phyloP scores from a whole-genome alignment of 345 rosid species.

The Populus davidiana region DNA sequence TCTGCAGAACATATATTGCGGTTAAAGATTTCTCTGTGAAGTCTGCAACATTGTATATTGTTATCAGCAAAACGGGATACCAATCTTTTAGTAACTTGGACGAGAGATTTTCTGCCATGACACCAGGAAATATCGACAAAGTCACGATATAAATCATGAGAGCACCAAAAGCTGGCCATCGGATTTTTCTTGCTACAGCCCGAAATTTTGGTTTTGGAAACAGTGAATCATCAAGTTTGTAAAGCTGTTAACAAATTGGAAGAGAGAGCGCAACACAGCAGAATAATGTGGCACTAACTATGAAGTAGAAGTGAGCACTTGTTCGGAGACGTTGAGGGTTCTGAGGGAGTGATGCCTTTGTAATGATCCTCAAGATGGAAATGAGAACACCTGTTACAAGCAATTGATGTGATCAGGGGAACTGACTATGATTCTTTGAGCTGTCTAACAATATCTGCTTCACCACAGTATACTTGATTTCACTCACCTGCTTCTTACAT shows the following conservation, averaged over 20 bases:
- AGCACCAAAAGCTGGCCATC: slow-evolving; percentile 56
- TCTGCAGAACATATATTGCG: slow-evolving; percentile 50
- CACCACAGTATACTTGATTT: neutral
- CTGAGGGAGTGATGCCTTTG: slow-evolving; percentile 82
- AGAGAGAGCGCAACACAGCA: slow-evolving; percentile 57
- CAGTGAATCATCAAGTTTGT: slow-evolving; percentile 46
- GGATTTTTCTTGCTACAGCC: slow-evolving; percentile 50
- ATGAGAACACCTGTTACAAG: slow-evolving; percentile 59
- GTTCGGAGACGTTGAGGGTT: slow-evolving; percentile 61
- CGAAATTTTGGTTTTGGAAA: slow-evolving; percentile 38
- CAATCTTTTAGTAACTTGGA: slow-evolving; percentile 58
- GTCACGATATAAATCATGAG: slow-evolving; percentile 64
- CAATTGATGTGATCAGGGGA: neutral
- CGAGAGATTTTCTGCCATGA: slow-evolving; percentile 59
- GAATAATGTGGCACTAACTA: slow-evolving; percentile 52
- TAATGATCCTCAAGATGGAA: slow-evolving; percentile 65
- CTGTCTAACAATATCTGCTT: neutral
- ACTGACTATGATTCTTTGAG: neutral
- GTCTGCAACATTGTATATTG: slow-evolving; percentile 68
- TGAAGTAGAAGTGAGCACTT: slow-evolving; percentile 75
- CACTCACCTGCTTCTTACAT: neutral
- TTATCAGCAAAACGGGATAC: slow-evolving; percentile 78
- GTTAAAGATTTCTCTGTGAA: slow-evolving; percentile 72
- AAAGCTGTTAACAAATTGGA: slow-evolving; percentile 59
- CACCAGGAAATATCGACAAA: slow-evolving; percentile 80